Percentiles rank a stretch among this genome's conserved stretches.
phyloP scores from a whole-genome alignment of 2,329 filamentous ascomycete species.

The Akanthomyces lecanii region DNA sequence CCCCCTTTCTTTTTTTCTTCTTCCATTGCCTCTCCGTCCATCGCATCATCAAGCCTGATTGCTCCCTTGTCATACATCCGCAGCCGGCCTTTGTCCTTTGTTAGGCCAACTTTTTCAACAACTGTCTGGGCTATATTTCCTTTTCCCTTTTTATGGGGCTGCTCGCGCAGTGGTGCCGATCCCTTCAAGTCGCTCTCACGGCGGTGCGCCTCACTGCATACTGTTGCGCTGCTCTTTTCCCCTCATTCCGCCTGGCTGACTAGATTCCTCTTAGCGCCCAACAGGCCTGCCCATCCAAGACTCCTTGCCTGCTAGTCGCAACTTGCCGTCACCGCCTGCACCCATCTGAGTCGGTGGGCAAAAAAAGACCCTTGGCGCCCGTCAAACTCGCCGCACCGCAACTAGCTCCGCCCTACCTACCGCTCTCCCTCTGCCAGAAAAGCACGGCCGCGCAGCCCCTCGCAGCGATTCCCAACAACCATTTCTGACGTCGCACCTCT shows the following conservation, averaged over 20 bases:
- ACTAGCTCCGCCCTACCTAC: constrained; percentile 7
- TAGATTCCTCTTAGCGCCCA: constrained; percentile 18
- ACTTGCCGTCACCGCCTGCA: constrained; percentile 23
- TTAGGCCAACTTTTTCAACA: neutral
- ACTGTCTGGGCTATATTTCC: constrained; percentile 7
- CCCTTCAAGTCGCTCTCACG: constrained; percentile 1
- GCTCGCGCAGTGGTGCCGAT: constrained; percentile 10
- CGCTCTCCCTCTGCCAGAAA: constrained; percentile 4
- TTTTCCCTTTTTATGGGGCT: constrained; percentile 11
- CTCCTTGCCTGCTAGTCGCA: constrained; percentile 10
- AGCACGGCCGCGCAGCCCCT: constrained; percentile 13
- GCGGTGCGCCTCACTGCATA: constrained; percentile 7
- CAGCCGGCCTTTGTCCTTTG: neutral
- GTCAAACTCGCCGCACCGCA: constrained; percentile 8
- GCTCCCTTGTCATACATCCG: constrained; percentile 4
- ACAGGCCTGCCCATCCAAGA: constrained; percentile 7
- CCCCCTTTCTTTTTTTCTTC: too few species aligned
- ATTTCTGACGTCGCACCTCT: constrained; percentile 9
- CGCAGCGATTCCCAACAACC: constrained; percentile 4
- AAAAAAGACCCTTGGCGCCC: constrained; percentile 16
- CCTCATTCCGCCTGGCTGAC: constrained; percentile 18
- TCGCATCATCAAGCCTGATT: neutral
- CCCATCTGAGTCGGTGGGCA: neutral
- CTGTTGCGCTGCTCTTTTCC: constrained; percentile 10
- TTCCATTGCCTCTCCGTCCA: neutral